A percentile compares a stretch with the other conserved stretches of the same genome.
Conservation (phyloP, 495 filamentous ascomycete genomes). For the Penicillium argentinense region DNA sequence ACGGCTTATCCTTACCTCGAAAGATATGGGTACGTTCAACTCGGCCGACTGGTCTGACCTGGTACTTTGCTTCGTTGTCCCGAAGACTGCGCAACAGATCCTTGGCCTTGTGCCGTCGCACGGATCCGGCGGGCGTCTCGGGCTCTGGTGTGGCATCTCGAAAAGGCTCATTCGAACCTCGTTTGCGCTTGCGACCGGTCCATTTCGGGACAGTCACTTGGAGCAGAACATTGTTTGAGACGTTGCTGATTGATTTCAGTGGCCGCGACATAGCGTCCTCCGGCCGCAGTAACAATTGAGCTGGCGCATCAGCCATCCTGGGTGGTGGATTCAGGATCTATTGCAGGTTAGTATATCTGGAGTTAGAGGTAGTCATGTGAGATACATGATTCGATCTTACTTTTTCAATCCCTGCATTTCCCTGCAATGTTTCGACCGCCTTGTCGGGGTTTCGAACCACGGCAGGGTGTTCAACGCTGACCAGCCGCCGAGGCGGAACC, state of each 20-base stretch:
- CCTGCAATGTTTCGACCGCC: constrained; percentile 76
- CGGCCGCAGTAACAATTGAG: constrained; percentile 65
- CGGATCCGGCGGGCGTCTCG: constrained; percentile 1
- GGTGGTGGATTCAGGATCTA: constrained; percentile 43
- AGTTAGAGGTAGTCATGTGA: no score
- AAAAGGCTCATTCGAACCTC: constrained; percentile 68
- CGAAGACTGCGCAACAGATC: constrained; percentile 62
- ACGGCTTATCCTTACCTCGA: constrained; percentile 51
- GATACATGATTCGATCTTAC: no score
- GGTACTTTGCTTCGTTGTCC: constrained; percentile 70
- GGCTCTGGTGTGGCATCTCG: constrained; percentile 16
- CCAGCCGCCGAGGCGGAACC: constrained; percentile 63
- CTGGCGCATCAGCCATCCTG: constrained; percentile 38
- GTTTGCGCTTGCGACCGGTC: constrained; percentile 80
- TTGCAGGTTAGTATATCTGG: constrained; percentile 8
- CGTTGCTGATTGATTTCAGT: constrained; percentile 65
- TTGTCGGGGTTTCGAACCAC: constrained; percentile 80
- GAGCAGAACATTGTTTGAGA: constrained; percentile 78
- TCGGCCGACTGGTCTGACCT: constrained; percentile 67
- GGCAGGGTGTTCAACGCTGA: constrained; percentile 85
- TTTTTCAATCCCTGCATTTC: constrained; percentile 60
- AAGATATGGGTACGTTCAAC: constrained; percentile 84
- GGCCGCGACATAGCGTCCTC: constrained; percentile 76
- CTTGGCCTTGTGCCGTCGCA: constrained; percentile 28
- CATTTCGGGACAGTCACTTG: constrained; percentile 85